phyloP scores from a whole-genome alignment of 2,329 filamentous ascomycete genomes.

The Coniosporium tulheliwenetii region DNA sequence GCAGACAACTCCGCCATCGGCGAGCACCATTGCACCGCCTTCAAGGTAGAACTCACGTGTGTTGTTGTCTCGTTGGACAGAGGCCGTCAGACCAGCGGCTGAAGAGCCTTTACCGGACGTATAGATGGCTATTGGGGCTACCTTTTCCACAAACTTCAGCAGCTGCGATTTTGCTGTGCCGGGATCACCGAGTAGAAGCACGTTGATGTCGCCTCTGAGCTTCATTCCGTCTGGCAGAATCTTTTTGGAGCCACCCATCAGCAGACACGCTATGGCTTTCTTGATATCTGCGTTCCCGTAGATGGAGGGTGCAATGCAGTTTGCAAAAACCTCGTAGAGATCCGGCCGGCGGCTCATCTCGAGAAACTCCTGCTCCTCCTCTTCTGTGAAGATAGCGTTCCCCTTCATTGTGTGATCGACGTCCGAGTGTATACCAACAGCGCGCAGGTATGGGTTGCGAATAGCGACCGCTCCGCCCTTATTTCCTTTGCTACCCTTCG shows the following conservation, averaged over 20 bases:
- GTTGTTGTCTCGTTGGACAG: slow-evolving; percentile 80
- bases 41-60: slow-evolving; percentile 96
- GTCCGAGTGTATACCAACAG: slow-evolving; percentile 83
- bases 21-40: slow-evolving; percentile 95
- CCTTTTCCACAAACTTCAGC: slow-evolving; percentile 93
- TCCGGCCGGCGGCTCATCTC: slow-evolving; percentile 84
- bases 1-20: slow-evolving; percentile 91
- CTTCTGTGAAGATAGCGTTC: slow-evolving; percentile 70
- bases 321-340: slow-evolving; percentile 78
- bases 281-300: slow-evolving; percentile 96
- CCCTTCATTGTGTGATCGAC: slow-evolving; percentile 81
- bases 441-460: slow-evolving; percentile 82
- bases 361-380: slow-evolving; percentile 91
- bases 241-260: slow-evolving; percentile 94
- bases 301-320: slow-evolving; percentile 92
- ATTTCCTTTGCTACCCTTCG: slow-evolving; percentile 67
- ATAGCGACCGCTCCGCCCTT: slow-evolving; percentile 78
- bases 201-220: slow-evolving; percentile 93
- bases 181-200: slow-evolving; percentile 87
- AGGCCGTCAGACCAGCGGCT: slow-evolving; percentile 91
- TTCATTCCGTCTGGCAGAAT: slow-evolving; percentile 96
- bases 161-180: slow-evolving; percentile 97
- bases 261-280: slow-evolving; percentile 84
- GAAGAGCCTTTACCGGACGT: slow-evolving; percentile 97
- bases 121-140: slow-evolving; percentile 92